Evolutionary conservation across 306 rosid genomes (phyloP).

Genomic region (Begonia loranthoides): DNA sequence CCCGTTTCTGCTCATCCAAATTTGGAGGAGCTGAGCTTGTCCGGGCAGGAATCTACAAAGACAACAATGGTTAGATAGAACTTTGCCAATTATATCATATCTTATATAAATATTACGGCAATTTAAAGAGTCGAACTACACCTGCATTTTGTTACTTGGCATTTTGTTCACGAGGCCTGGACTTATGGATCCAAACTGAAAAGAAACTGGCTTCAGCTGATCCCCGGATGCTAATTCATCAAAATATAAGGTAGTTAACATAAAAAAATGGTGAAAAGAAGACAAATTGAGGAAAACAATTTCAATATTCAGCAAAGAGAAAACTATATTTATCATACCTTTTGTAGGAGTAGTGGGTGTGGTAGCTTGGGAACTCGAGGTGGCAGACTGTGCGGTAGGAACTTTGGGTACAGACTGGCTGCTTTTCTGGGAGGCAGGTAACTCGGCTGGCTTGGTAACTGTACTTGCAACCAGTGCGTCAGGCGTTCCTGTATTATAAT

Average conservation of each 20-base stretch:
- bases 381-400: constrained; percentile 51
- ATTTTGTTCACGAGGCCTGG: constrained; percentile 56
- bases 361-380: constrained; percentile 30
- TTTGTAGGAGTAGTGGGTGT: constrained; percentile 35
- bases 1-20: constrained; percentile 84
- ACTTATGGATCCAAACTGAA: constrained; percentile 82
- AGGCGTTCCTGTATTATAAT: constrained; percentile 27
- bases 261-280: not conserved
- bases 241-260: not conserved
- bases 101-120: constrained; percentile 6
- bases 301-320: constrained; percentile 1
- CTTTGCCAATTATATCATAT: constrained; percentile 1
- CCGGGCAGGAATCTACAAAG: constrained; percentile 77
- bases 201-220: constrained; percentile 41
- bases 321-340: constrained; percentile 30
- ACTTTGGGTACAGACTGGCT: constrained; percentile 44
- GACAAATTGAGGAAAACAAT: not conserved
- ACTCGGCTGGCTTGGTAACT: constrained; percentile 43
- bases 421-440: constrained; percentile 40
- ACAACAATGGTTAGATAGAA: constrained; percentile 3
- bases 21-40: constrained; percentile 98
- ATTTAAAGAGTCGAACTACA: constrained; percentile 16
- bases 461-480: constrained; percentile 35
- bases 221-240: constrained; percentile 44
- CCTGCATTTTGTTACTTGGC: constrained; percentile 22